Evolutionary conservation across 2,329 filamentous ascomycete species (phyloP).

Genomic region (Pseudonectria foliicola): DNA sequence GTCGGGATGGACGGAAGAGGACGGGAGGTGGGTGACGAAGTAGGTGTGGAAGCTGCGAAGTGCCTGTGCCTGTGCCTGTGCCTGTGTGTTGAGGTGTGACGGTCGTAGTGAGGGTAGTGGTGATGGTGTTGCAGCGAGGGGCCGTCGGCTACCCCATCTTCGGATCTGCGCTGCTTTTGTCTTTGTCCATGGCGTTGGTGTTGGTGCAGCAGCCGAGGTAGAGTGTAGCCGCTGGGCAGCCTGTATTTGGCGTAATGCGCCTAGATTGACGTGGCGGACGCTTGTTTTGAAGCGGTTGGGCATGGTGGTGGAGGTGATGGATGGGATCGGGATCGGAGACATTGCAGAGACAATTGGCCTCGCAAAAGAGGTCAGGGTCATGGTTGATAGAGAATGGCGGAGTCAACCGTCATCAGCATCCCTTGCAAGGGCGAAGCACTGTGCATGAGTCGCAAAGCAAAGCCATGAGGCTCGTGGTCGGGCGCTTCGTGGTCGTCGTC

Average conservation of each 20-base stretch:
- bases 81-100: slow-evolving; percentile 5
- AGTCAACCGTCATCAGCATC: slow-evolving; percentile 14
- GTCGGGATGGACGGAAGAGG: slow-evolving; percentile 87
- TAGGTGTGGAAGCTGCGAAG: slow-evolving; percentile 78
- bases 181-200: slow-evolving; percentile 2
- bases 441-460: slow-evolving; percentile 16
- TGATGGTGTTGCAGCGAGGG: slow-evolving; percentile 1
- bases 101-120: slow-evolving; percentile 4
- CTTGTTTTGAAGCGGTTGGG: too few species aligned
- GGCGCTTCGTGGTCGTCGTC: too few species aligned
- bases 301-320: too few species aligned
- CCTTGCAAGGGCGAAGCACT: slow-evolving; percentile 17
- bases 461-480: slow-evolving; percentile 19
- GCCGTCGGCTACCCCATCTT: slow-evolving; percentile 7
- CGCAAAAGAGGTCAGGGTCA: slow-evolving; percentile 18
- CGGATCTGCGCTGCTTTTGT: slow-evolving; percentile 7
- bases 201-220: too few species aligned
- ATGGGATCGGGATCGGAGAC: too few species aligned
- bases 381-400: slow-evolving; percentile 11
- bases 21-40: slow-evolving; percentile 93
- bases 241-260: too few species aligned
- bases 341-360: too few species aligned
- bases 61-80: slow-evolving; percentile 21
- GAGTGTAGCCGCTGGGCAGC: too few species aligned
- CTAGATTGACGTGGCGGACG: too few species aligned